phyloP scores from a whole-genome alignment of 2,329 filamentous ascomycete species.

The Acrocalymma vagum region DNA sequence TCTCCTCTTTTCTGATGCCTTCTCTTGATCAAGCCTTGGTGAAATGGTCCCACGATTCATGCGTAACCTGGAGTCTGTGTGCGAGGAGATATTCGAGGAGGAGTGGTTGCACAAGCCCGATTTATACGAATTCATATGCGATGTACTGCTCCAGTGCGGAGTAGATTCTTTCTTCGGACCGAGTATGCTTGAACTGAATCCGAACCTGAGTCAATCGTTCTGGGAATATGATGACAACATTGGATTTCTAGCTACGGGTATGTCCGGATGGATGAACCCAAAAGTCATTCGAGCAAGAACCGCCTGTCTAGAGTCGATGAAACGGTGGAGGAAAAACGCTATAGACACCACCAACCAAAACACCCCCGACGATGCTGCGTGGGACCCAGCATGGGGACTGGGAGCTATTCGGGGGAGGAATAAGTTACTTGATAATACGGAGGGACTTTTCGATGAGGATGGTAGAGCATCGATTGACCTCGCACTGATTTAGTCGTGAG shows the following conservation, averaged over 20 bases:
- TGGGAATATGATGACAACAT: slow-evolving; percentile 18
- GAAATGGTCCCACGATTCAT: slow-evolving; percentile 13
- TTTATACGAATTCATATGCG: slow-evolving; percentile 17
- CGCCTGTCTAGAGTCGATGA: slow-evolving; percentile 12
- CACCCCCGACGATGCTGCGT: slow-evolving; percentile 6
- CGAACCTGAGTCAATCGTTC: slow-evolving; percentile 14
- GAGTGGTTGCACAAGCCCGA: slow-evolving; percentile 19
- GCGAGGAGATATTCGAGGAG: slow-evolving; percentile 1
- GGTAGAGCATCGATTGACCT: slow-evolving; percentile 16
- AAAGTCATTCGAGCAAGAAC: slow-evolving; percentile 6
- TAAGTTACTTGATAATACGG: slow-evolving; percentile 12
- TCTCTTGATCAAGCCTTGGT: slow-evolving; percentile 10
- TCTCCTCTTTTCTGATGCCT: slow-evolving; percentile 16
- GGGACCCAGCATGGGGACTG: slow-evolving; percentile 16
- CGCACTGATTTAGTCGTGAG: slow-evolving; percentile 15
- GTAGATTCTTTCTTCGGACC: slow-evolving; percentile 16
- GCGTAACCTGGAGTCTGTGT: slow-evolving; percentile 3
- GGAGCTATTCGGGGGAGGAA: slow-evolving; percentile 10
- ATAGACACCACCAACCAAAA: slow-evolving; percentile 2
- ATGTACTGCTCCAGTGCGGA: slow-evolving; percentile 11
- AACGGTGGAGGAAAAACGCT: slow-evolving; percentile 17
- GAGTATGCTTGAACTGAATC: slow-evolving; percentile 15
- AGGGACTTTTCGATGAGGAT: slow-evolving; percentile 21
- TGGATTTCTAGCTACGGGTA: slow-evolving; percentile 8
- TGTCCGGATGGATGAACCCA: slow-evolving; percentile 13